Evolutionary conservation across 1,139 yeast genomes (phyloP).

Genomic region (Kodamaea derodonti): DNA sequence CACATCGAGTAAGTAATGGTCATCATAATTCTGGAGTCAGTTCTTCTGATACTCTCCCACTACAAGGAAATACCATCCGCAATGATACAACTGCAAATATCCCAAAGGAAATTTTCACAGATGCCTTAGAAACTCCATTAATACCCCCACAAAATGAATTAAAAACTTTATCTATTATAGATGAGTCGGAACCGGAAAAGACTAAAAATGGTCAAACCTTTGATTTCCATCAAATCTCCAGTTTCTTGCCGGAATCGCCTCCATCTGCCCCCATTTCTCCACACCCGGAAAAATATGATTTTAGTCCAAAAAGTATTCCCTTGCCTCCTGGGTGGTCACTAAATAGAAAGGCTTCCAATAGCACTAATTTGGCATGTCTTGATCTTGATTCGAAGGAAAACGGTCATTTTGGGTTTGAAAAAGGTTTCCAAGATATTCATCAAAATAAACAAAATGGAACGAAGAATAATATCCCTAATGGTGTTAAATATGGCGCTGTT

Average conservation of each 20-base stretch:
- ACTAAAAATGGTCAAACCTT: constrained; percentile 1
- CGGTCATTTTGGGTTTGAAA: too few species aligned
- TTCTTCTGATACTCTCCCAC: too few species aligned
- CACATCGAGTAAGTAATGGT: too few species aligned
- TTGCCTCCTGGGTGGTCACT: constrained; percentile 11
- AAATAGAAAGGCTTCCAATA: constrained; percentile 18
- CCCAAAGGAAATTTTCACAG: too few species aligned
- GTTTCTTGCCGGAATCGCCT: constrained; percentile 41
- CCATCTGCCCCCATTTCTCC: constrained; percentile 47
- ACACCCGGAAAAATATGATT: constrained; percentile 12
- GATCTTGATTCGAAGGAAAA: constrained; percentile 13
- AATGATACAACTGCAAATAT: too few species aligned
- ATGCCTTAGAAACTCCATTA: background rate
- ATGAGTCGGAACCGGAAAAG: constrained; percentile 12
- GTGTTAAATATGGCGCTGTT: too few species aligned
- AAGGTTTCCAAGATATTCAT: background rate
- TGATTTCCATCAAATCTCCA: constrained; percentile 9
- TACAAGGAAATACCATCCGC: too few species aligned
- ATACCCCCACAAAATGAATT: constrained; percentile 17
- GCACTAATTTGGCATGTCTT: constrained; percentile 29
- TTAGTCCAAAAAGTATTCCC: constrained; percentile 8
- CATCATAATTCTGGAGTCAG: too few species aligned
- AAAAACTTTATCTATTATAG: constrained; percentile 12
- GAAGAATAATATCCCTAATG: background rate
- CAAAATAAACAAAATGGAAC: too few species aligned